Conservation (phyloP, 768 basidiomycete genomes). For the Rhodosporidiobolus sp. region DNA sequence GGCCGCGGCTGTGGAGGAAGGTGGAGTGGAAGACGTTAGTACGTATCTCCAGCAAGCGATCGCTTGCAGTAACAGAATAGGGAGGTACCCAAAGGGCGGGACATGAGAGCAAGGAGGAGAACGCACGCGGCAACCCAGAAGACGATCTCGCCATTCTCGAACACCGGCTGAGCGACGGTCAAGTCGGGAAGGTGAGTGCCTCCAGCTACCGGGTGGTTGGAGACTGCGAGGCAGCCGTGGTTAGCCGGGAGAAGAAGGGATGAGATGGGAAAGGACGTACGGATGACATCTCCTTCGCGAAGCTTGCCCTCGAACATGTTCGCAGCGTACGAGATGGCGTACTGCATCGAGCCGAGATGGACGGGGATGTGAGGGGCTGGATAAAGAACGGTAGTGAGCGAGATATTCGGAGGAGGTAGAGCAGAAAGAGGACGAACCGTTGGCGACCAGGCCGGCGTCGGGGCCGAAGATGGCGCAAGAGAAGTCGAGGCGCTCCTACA, state of each 20-base stretch:
- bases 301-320: conserved; percentile 47
- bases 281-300: conserved; percentile 85
- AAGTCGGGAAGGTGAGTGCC: conserved; percentile 66
- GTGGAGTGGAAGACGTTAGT: too few species aligned
- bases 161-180: conserved; percentile 93
- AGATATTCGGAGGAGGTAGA: too few species aligned
- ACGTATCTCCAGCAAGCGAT: too few species aligned
- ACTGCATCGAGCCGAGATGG: conserved; percentile 42
- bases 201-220: conserved; percentile 82
- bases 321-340: conserved; percentile 46
- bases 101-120: too few species aligned
- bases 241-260: too few species aligned
- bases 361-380: too few species aligned
- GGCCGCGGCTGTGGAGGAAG: conserved; percentile 58
- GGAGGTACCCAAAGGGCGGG: too few species aligned
- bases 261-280: too few species aligned
- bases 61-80: too few species aligned
- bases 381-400: neutral
- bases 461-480: conserved; percentile 91
- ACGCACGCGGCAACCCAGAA: conserved; percentile 57
- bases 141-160: conserved; percentile 54
- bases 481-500: conserved; percentile 81
- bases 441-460: conserved; percentile 87
- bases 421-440: conserved; percentile 47
- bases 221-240: too few species aligned